These are phyloP conservation scores for Calonectria pseudoreteaudii DNA, from an alignment of 2,329 filamentous ascomycete species.

Conservation along the genomic window DNA sequence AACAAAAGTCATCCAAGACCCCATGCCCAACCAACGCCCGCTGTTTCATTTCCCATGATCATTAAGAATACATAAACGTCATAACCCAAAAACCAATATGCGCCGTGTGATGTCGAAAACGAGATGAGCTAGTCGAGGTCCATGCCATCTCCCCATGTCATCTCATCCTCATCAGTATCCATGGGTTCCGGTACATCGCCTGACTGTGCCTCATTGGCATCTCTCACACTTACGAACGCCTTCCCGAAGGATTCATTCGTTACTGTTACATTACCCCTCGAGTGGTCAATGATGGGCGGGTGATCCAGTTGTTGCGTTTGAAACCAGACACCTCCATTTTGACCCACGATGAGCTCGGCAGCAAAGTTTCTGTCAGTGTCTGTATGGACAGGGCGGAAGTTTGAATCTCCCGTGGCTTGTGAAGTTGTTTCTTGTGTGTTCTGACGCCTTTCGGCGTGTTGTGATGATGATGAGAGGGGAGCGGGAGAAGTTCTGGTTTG, in stretches of 20 bases:
- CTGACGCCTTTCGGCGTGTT: not conserved
- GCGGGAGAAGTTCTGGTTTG: no score
- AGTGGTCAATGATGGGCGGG: not conserved
- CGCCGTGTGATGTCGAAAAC: not conserved
- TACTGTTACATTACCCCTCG: no score
- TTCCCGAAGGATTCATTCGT: not conserved
- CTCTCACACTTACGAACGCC: not conserved
- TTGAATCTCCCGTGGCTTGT: not conserved
- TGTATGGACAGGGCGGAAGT: not conserved
- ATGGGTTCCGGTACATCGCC: not conserved
- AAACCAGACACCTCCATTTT: not conserved
- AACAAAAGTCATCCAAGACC: not conserved
- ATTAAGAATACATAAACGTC: not conserved
- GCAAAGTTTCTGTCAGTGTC: not conserved
- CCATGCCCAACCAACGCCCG: not conserved
- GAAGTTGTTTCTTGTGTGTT: not conserved
- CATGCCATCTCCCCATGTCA: slow-evolving; percentile 18
- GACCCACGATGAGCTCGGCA: not conserved
- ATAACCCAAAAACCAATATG: not conserved
- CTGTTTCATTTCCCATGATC: not conserved
- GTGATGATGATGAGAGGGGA: not conserved
- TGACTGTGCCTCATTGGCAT: not conserved
- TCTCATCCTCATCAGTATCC: slow-evolving; percentile 18
- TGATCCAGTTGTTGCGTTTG: rapidly evolving
- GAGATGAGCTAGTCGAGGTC: not conserved